These are phyloP conservation scores for Hypoxylon rickii DNA, from an alignment of 495 filamentous ascomycete species.

Conservation along the genomic window DNA sequence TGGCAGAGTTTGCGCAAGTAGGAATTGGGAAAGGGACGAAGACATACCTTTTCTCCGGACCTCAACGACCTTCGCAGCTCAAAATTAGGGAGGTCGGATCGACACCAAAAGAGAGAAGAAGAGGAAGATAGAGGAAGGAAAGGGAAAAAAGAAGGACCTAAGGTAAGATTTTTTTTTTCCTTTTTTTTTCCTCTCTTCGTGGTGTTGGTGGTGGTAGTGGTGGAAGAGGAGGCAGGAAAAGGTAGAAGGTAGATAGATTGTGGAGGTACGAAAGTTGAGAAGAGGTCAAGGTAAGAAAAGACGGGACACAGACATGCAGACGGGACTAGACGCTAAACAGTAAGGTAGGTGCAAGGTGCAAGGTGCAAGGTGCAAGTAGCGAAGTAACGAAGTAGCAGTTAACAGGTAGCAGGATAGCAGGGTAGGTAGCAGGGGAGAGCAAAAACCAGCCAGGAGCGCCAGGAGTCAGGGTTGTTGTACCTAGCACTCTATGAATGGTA, in stretches of 20 bases:
- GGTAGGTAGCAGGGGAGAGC: neutral
- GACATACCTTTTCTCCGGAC: constrained; percentile 46
- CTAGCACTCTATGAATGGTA: no score
- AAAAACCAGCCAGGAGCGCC: no score
- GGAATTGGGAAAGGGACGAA: constrained; percentile 34
- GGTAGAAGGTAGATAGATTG: constrained; percentile 44
- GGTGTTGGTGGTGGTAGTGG: constrained; percentile 46
- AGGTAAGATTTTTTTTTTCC: no score
- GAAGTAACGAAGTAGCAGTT: no score
- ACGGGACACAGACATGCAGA: constrained; percentile 40
- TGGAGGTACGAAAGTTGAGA: constrained; percentile 45
- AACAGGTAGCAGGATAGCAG: constrained; percentile 12
- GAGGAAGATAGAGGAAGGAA: constrained; percentile 40
- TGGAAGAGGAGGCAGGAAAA: constrained; percentile 44
- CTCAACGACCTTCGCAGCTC: constrained; percentile 39
- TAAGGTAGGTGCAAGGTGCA: constrained; percentile 34
- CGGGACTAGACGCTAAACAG: constrained; percentile 37
- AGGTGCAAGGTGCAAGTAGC: no score
- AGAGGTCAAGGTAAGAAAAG: constrained; percentile 41
- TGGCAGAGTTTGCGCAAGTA: constrained; percentile 38
- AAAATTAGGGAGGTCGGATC: constrained; percentile 45
- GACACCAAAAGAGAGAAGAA: constrained; percentile 42
- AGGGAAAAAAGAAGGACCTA: constrained; percentile 40
- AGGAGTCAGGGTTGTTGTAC: neutral
- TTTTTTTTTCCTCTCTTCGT: constrained; percentile 44